Conservation (phyloP, 345 rosid genomes). For the Noccaea caerulescens region DNA sequence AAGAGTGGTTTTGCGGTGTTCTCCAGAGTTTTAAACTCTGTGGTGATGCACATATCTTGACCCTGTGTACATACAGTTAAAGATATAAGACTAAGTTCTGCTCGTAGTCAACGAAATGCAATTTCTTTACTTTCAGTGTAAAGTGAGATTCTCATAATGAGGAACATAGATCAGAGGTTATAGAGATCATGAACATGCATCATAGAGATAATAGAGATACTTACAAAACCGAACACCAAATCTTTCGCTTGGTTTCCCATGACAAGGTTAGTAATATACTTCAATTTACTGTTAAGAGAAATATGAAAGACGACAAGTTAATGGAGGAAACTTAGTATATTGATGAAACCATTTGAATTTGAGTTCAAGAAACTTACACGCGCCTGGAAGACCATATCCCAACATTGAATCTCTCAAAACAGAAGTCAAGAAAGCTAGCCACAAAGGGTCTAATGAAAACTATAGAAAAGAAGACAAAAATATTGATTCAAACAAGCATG, state of each 20-base stretch:
- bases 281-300: conserved; percentile 23
- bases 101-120: background rate
- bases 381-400: conserved; percentile 85
- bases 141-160: conserved; percentile 10
- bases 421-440: conserved; percentile 64
- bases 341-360: too few species aligned
- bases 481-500: background rate
- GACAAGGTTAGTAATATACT: conserved; percentile 20
- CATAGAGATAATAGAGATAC: background rate
- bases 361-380: conserved; percentile 51
- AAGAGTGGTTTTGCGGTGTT: conserved; percentile 63
- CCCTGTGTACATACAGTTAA: conserved; percentile 45
- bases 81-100: background rate
- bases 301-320: background rate
- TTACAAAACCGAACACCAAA: conserved; percentile 36
- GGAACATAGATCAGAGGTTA: conserved; percentile 1
- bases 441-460: conserved; percentile 75
- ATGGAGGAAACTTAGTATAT: too few species aligned
- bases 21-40: conserved; percentile 59
- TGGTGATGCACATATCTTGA: conserved; percentile 54
- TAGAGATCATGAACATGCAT: background rate
- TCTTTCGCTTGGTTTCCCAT: conserved; percentile 23
- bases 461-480: conserved; percentile 35
- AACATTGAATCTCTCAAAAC: conserved; percentile 77
- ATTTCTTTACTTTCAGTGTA: background rate